Evolutionary conservation across 345 rosid species (phyloP), one percentile per base, ranked within the genome.

Genomic region (Linum usitatissimum): DNA sequence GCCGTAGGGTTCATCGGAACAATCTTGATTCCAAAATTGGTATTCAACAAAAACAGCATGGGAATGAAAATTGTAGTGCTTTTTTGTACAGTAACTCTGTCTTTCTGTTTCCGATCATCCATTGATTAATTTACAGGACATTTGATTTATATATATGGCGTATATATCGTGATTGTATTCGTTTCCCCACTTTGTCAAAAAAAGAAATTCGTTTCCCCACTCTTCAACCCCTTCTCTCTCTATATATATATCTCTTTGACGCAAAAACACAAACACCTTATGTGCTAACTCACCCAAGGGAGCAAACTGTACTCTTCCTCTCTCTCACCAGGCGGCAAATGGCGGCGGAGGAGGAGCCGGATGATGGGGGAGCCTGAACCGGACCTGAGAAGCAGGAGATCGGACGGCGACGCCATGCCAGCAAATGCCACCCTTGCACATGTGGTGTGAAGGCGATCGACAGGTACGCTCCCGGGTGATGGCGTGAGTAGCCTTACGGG

Each of bases 331-430:
- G 4, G 51, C 51, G 15, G 15, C 14, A 17, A 45, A 15, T 17
- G 51, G 15, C 15, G 51, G 15, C 14, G 51, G 51, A 9, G 51
- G 51, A 10, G 51, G 51, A 10, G 51, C 15, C 2, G 65, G 74
- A 12, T 63, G 75, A 63, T 71, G 96, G 17, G 96, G 96, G 30
- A 92, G 89, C 59, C 89, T 74, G 75, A 92, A 85, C 59, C 91
- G 90, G 78, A 92, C 93, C 86, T 92, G 91, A 1, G 96, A 86
- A 64, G 91, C 96, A 54, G 98, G 95, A 0, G 93, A 92, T 45
- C 87, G 73, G 54, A 89, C 88, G 3, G 98, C 98, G 30, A 92
- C 98, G 9, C 96, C 98, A 77, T 92, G 98, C 98, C 98, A 92
- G 59, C 98, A 92, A 56, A 92, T 92, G 15, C 98, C 98, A 31